Base-by-base conservation (phyloP, 352 stramenopile genomes). In the Globisporangium uncinulatum region DNA sequence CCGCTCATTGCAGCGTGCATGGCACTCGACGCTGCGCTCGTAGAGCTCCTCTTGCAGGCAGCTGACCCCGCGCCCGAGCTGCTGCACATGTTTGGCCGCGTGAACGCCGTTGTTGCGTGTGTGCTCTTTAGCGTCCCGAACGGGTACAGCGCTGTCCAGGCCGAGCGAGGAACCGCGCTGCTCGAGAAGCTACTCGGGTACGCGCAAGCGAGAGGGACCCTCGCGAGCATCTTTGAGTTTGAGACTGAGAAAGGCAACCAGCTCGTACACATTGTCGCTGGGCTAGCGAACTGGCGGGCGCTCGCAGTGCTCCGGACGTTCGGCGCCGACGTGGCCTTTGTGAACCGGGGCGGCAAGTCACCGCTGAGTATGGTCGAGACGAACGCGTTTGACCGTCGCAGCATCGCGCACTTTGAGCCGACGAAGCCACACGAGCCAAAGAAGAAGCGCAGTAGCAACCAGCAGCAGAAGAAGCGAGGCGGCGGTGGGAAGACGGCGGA, bases 1-100 rank as follows among this genome's bases (percentile, higher is more conserved):
- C 73, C 79, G 15, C 56, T 89, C 32, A 64, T 83, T 17, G 76
- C 76, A 5, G 76, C 79, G 14, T 79, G 70, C 44, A 83, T 87
- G 73, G 66, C 79, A 21, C 62, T 89, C n/a, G 48, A 76, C 21
- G 46, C 54, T 0, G 36, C 62, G 17, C 31, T 84, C 20, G 79
- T 89, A 0, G 56, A 69, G 0, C n/a, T 70, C 14, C 42, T 89
- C 14, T 65, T 89, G 4, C 34, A 31, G 54, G 39, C 49, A 47
- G 19, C 41, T n/a, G 42, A 7, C 6, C 53, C 59, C 2, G 55
- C 55, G 19, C 69, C 76, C 14, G 61, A 78, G 17, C 21, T 81
- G 8, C 42, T 84, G 31, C 58, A 70, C 19, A 56, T 61, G 11
- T 84, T 75, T 39, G 76, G 74, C 15, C 54, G 67, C 32, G 67